phyloP scores from a whole-genome alignment of 352 stramenopile genomes.

The Globisporangium mamillatum region DNA sequence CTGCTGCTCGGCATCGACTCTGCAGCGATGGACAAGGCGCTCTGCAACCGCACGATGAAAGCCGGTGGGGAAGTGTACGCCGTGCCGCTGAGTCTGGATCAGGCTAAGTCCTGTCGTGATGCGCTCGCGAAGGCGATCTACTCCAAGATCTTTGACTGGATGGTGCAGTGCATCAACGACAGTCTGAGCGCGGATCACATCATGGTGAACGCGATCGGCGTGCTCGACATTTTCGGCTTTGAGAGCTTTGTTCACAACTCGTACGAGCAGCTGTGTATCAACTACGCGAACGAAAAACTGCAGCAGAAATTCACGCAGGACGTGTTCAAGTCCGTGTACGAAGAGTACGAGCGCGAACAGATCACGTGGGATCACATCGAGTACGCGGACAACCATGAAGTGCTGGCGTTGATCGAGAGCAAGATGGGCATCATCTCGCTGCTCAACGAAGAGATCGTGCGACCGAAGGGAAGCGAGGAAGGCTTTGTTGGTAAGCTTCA shows the following conservation, averaged over 20 bases:
- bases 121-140: slow-evolving; percentile 95
- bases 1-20: slow-evolving; percentile 48
- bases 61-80: slow-evolving; percentile 65
- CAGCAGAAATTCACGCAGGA: slow-evolving; percentile 89
- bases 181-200: slow-evolving; percentile 40
- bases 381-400: slow-evolving; percentile 78
- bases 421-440: slow-evolving; percentile 73
- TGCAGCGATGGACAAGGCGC: slow-evolving; percentile 47
- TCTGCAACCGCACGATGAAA: slow-evolving; percentile 71
- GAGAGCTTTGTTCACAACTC: slow-evolving; percentile 87
- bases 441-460: slow-evolving; percentile 87
- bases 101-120: slow-evolving; percentile 85
- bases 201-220: slow-evolving; percentile 52
- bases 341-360: slow-evolving; percentile 59
- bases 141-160: slow-evolving; percentile 94
- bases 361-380: slow-evolving; percentile 83
- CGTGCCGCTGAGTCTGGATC: slow-evolving; percentile 54
- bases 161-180: slow-evolving; percentile 90
- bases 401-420: slow-evolving; percentile 73
- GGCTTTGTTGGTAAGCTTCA: slow-evolving; percentile 63
- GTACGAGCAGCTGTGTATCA: slow-evolving; percentile 92
- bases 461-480: slow-evolving; percentile 67
- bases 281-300: slow-evolving; percentile 83
- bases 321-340: slow-evolving; percentile 78
- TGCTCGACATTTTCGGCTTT: slow-evolving; percentile 92